These are phyloP conservation scores for Seminavis robusta DNA, from an alignment of 108 stramenopile species.

Conservation along the genomic window DNA sequence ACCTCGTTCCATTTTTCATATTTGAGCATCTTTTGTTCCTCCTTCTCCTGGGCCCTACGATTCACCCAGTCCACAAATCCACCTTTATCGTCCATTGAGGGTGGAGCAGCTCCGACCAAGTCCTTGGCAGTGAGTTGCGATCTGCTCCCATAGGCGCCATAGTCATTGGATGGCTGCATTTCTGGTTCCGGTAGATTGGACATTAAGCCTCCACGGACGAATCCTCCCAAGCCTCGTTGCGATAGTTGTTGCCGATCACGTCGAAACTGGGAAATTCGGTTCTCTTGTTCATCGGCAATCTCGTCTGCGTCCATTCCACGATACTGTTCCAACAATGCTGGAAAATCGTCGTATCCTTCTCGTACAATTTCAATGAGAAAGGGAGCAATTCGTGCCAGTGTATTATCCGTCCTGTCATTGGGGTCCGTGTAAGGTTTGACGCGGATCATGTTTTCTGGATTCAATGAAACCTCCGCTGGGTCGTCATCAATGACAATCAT, in stretches of 20 bases:
- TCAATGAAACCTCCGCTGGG: conserved; percentile 71
- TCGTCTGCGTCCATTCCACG: conserved; percentile 83
- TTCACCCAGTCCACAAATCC: conserved; percentile 80
- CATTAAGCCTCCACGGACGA: conserved; percentile 39
- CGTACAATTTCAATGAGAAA: conserved; percentile 84
- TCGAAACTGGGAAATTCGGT: conserved; percentile 54
- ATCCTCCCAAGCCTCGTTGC: conserved; percentile 63
- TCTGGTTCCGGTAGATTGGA: conserved; percentile 60
- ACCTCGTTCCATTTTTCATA: conserved; percentile 89
- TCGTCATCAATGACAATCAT: conserved; percentile 96
- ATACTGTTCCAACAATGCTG: conserved; percentile 63
- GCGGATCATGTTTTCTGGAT: conserved; percentile 92
- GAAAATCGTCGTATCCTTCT: conserved; percentile 76
- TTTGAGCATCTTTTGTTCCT: conserved; percentile 77
- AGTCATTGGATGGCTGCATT: conserved; percentile 37
- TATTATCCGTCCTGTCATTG: conserved; percentile 63
- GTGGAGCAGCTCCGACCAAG: conserved; percentile 74
- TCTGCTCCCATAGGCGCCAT: conserved; percentile 3
- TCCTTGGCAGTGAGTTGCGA: conserved; percentile 80
- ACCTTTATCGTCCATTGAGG: conserved; percentile 14
- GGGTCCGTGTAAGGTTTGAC: conserved; percentile 92
- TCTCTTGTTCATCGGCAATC: conserved; percentile 84
- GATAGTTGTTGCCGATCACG: conserved; percentile 33
- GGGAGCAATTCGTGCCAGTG: conserved; percentile 79
- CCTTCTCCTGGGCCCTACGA: conserved; percentile 74